These are phyloP conservation scores for Plenodomus tracheiphilus DNA, from an alignment of 2,329 filamentous ascomycete genomes.

Conservation along the genomic window DNA sequence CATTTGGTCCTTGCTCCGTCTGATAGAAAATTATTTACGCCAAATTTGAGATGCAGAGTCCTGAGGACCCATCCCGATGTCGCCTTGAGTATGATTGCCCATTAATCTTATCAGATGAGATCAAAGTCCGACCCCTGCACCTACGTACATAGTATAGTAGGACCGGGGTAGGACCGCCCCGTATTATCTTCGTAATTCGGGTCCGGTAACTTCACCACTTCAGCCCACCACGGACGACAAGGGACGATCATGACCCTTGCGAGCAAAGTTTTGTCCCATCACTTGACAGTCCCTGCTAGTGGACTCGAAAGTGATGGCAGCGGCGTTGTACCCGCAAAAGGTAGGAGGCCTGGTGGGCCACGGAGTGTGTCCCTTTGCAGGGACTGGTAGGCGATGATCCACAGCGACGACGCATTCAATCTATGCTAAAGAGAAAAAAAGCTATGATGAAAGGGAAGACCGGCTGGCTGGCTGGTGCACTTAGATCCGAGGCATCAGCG, in stretches of 20 bases:
- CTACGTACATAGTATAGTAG: background rate
- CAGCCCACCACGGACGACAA: conserved; percentile 7
- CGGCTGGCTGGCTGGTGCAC: conserved; percentile 1
- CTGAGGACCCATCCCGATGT: conserved; percentile 14
- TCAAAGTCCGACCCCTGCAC: conserved; percentile 12
- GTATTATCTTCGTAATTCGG: conserved; percentile 13
- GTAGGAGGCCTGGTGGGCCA: conserved; percentile 12
- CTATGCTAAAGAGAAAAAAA: conserved; percentile 2
- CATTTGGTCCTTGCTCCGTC: conserved; percentile 6
- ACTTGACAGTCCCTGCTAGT: conserved; percentile 4
- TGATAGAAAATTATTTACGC: conserved; percentile 25
- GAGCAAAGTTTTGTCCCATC: conserved; percentile 17
- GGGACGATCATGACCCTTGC: conserved; percentile 18
- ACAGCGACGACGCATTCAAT: conserved; percentile 8
- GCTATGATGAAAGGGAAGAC: conserved; percentile 7
- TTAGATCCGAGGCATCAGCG: conserved; percentile 45
- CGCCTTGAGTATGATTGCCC: conserved; percentile 3
- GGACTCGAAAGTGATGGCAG: conserved; percentile 11
- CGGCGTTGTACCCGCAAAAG: conserved; percentile 21
- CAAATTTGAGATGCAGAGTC: too few relatives aligned
- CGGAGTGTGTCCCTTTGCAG: conserved; percentile 11
- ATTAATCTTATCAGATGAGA: conserved; percentile 36
- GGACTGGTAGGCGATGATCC: conserved; percentile 3
- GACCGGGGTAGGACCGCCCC: conserved; percentile 10
- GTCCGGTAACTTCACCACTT: too few relatives aligned